Conservation (phyloP, 2,329 filamentous ascomycete genomes). For the Penicillium sp. region DNA sequence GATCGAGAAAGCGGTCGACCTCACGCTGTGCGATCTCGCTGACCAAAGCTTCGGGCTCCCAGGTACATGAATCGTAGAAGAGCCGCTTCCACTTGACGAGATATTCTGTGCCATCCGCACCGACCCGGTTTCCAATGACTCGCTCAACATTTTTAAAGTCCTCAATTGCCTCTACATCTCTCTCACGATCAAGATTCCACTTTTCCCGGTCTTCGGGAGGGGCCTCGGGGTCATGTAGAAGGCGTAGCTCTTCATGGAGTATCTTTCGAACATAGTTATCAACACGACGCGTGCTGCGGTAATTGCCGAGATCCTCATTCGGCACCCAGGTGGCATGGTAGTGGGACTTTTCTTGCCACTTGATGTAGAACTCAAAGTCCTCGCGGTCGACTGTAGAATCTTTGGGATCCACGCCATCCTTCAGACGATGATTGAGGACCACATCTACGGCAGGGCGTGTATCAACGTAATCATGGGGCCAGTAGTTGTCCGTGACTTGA, state of each 20-base stretch:
- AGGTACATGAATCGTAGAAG: conserved; percentile 89
- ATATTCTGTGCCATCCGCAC: conserved; percentile 79
- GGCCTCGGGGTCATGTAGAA: conserved; percentile 67
- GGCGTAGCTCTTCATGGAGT: conserved; percentile 71
- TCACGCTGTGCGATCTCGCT: conserved; percentile 75
- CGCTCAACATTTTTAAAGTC: conserved; percentile 92
- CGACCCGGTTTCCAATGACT: conserved; percentile 76
- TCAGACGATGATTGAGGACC: conserved; percentile 78
- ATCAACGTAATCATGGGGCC: conserved; percentile 60
- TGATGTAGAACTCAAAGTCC: conserved; percentile 87
- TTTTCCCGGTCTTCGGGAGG: conserved; percentile 84
- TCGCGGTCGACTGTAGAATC: conserved; percentile 43
- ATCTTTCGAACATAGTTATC: conserved; percentile 92
- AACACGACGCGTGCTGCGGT: conserved; percentile 77
- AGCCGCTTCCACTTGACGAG: conserved; percentile 96
- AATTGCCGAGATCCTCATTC: conserved; percentile 65
- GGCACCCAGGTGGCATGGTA: conserved; percentile 95
- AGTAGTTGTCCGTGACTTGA: conserved; percentile 63
- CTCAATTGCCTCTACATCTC: conserved; percentile 77
- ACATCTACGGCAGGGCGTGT: conserved; percentile 82
- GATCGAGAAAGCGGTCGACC: conserved; percentile 86
- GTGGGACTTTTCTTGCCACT: conserved; percentile 95
- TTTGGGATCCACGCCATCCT: conserved; percentile 55
- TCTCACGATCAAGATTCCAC: conserved; percentile 90
- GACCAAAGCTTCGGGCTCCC: conserved; percentile 74